Evolutionary conservation across 371 early-diverging fungal genomes (phyloP).

Genomic region (Mucor irregularis): DNA sequence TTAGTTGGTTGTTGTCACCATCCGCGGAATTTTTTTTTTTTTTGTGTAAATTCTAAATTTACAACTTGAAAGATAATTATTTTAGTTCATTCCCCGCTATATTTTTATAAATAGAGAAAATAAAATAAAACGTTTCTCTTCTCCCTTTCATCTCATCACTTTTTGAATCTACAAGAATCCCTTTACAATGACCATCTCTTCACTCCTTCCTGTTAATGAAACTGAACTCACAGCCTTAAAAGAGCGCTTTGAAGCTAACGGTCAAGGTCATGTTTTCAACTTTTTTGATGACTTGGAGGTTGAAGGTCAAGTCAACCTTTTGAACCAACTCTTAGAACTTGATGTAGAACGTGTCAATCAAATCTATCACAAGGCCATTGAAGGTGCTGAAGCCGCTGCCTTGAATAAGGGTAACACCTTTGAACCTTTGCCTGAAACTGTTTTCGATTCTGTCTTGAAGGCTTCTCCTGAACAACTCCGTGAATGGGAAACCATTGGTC

Average conservation of each 20-base stretch:
- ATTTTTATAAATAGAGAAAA: slow-evolving; percentile 26
- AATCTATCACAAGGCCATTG: slow-evolving; percentile 74
- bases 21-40: slow-evolving; percentile 10
- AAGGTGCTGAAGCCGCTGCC: slow-evolving; percentile 47
- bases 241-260: slow-evolving; percentile 69
- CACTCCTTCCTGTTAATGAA: slow-evolving; percentile 25
- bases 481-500: slow-evolving; percentile 77
- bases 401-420: slow-evolving; percentile 47
- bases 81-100: slow-evolving; percentile 12
- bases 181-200: slow-evolving; percentile 25
- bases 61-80: neutral
- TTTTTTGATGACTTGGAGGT: slow-evolving; percentile 72
- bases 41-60: neutral
- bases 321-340: slow-evolving; percentile 67
- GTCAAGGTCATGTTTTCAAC: slow-evolving; percentile 90
- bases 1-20: neutral
- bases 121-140: slow-evolving; percentile 1
- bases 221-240: slow-evolving; percentile 52
- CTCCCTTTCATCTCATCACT: slow-evolving; percentile 5
- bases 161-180: slow-evolving; percentile 2
- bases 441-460: slow-evolving; percentile 75
- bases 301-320: slow-evolving; percentile 58
- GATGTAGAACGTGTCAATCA: slow-evolving; percentile 82
- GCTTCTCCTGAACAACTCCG: slow-evolving; percentile 56
- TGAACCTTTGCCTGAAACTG: slow-evolving; percentile 76